Percentiles rank a stretch among this genome's conserved stretches.
phyloP scores from a whole-genome alignment of 1,284 basidiomycete genomes.

The Microbotryum lychnidis-dioicae region DNA sequence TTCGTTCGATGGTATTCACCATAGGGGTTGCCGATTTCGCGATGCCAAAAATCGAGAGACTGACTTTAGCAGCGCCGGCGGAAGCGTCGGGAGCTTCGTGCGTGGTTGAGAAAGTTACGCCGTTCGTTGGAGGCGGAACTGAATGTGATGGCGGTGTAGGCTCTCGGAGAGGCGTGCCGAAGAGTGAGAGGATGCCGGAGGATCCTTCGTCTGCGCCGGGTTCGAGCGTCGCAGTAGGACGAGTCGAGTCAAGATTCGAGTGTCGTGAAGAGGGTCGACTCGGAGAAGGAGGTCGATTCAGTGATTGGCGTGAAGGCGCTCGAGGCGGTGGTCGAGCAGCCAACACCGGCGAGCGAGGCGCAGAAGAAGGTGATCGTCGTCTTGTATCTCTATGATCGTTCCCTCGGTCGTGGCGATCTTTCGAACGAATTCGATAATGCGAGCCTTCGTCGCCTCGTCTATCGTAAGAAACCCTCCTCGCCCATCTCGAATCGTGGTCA shows the following conservation, averaged over 20 bases:
- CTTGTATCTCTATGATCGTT: too few species aligned
- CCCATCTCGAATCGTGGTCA: background rate
- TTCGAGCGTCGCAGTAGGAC: background rate
- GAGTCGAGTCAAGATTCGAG: background rate
- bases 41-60: constrained; percentile 22
- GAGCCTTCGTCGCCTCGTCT: too few species aligned
- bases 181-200: constrained; percentile 15
- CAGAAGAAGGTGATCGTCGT: background rate
- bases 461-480: background rate
- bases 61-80: background rate
- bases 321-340: background rate
- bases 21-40: constrained; percentile 2
- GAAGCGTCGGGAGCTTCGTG: background rate
- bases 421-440: too few species aligned
- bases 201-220: background rate
- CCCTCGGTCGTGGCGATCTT: too few species aligned
- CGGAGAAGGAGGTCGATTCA: constrained; percentile 1
- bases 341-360: background rate
- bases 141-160: background rate
- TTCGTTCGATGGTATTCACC: background rate
- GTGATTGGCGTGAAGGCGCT: background rate
- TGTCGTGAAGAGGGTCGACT: background rate
- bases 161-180: background rate
- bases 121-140: background rate
- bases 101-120: background rate